Evolutionary conservation across 768 basidiomycete species (phyloP), one percentile per base, ranked within the genome.

Genomic region (Kwoniella sp.): DNA sequence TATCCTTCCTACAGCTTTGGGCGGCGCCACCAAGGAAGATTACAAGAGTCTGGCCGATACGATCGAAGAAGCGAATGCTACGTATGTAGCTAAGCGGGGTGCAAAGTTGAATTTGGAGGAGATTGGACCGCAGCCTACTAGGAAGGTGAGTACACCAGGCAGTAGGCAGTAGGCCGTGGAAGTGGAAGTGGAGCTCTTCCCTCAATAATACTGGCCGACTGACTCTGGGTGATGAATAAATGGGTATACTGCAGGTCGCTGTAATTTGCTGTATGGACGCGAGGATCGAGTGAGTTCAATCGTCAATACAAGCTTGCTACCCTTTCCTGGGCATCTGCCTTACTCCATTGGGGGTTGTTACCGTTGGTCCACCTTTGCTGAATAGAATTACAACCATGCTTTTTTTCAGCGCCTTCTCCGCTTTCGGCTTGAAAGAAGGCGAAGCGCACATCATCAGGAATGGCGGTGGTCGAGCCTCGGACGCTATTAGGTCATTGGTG

Each of bases 211-310:
- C n/a, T n/a, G n/a, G n/a, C n/a, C n/a, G n/a, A n/a, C n/a, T n/a
- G n/a, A n/a, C n/a, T n/a, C n/a, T n/a, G n/a, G n/a, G n/a, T n/a
- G n/a, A n/a, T n/a, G n/a, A n/a, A n/a, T n/a, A n/a, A n/a, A n/a
- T n/a, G n/a, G n/a, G n/a, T n/a, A n/a, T n/a, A n/a, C n/a, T n/a
- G n/a, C 33, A 58, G 57, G 57, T 58, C 37, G 57, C 57, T 50
- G 25, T 50, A 0, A 50, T 58, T 15, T 58, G 57, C 25, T 58
- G 57, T 25, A 58, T 58, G 57, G 57, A 58, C 21, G 57, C 57
- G 1, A 49, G 57, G n/a, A 58, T 58, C 30, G 57, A 58, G 57
- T 58, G 57, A 58, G 57, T n/a, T n/a, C n/a, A n/a, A n/a, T n/a
- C n/a, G n/a, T 58, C 27, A 21, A 21, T 6, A 25, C 50, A 27